Conservation (phyloP, 441 rosid species). For the Hypseocharis bilobata region DNA sequence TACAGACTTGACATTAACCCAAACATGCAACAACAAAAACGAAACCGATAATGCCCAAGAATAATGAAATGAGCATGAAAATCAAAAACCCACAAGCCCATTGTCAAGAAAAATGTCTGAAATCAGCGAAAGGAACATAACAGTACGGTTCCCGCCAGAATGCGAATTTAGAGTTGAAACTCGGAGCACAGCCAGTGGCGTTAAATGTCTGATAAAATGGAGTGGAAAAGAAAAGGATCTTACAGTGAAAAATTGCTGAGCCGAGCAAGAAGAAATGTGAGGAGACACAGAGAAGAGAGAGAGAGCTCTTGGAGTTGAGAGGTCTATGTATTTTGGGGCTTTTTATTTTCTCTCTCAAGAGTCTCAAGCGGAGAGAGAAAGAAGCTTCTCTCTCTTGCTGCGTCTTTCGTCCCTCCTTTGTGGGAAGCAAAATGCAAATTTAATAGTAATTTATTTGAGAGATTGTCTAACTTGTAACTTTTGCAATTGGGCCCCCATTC, state of each 20-base stretch:
- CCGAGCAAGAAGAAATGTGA: background rate
- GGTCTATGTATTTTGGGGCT: background rate
- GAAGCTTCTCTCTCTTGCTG: background rate
- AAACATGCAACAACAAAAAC: background rate
- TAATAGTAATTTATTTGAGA: background rate
- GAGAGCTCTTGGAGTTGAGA: too few relatives aligned
- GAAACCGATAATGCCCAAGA: background rate
- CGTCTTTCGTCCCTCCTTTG: background rate
- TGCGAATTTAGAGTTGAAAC: background rate
- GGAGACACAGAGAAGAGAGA: too few relatives aligned
- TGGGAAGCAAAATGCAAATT: background rate
- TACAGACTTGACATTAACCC: background rate
- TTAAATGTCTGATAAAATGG: background rate
- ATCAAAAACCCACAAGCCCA: background rate
- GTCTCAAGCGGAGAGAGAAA: background rate
- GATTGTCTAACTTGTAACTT: background rate
- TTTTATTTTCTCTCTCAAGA: background rate
- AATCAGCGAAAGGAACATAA: background rate
- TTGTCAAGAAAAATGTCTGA: background rate
- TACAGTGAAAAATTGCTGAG: background rate
- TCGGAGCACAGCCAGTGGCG: background rate
- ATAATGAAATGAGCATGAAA: background rate
- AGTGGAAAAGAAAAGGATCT: background rate
- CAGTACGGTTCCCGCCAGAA: constrained; percentile 1
- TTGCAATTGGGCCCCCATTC: too few relatives aligned